These are phyloP conservation scores for Russula griseocarnosa DNA, from an alignment of 768 basidiomycete species.

Conservation along the genomic window DNA sequence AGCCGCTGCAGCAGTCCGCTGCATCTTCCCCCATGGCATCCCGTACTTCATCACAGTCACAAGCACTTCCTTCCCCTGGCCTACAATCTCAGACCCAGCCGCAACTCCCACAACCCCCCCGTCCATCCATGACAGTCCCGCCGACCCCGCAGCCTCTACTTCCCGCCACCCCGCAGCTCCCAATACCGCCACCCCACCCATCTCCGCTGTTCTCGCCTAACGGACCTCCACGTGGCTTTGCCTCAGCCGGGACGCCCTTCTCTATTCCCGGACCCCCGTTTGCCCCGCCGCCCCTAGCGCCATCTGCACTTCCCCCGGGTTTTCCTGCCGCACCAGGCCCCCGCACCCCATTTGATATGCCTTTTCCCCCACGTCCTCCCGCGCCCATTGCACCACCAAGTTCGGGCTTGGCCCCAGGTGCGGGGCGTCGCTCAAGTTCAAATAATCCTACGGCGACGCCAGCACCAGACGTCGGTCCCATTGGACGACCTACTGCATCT, in stretches of 20 bases:
- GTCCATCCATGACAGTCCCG: slow-evolving; percentile 45
- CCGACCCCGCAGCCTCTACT: slow-evolving; percentile 48
- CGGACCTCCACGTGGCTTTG: slow-evolving; percentile 42
- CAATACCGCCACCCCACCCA: slow-evolving; percentile 19
- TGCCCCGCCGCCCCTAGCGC: slow-evolving; percentile 47
- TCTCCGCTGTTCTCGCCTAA: slow-evolving; percentile 42
- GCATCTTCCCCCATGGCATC: slow-evolving; percentile 31
- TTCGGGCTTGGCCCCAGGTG: slow-evolving; percentile 50
- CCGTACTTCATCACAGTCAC: slow-evolving; percentile 38
- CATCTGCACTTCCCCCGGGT: slow-evolving; percentile 51
- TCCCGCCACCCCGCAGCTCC: slow-evolving; percentile 40
- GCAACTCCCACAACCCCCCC: slow-evolving; percentile 38
- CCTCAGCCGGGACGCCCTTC: slow-evolving; percentile 47
- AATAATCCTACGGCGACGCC: slow-evolving; percentile 54
- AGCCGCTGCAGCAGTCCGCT: slow-evolving; percentile 25
- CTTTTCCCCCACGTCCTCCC: slow-evolving; percentile 43
- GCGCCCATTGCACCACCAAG: slow-evolving; percentile 53
- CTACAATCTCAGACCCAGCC: slow-evolving; percentile 32
- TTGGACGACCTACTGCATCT: slow-evolving; percentile 49
- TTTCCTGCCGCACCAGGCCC: slow-evolving; percentile 41
- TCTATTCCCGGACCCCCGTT: slow-evolving; percentile 43
- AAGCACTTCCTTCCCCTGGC: slow-evolving; percentile 34
- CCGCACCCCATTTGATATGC: slow-evolving; percentile 48
- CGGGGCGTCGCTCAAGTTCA: slow-evolving; percentile 43
- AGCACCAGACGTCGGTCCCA: slow-evolving; percentile 36